Evolutionary conservation across 768 basidiomycete genomes (phyloP).

Genomic region (Clathrus columnatus): DNA sequence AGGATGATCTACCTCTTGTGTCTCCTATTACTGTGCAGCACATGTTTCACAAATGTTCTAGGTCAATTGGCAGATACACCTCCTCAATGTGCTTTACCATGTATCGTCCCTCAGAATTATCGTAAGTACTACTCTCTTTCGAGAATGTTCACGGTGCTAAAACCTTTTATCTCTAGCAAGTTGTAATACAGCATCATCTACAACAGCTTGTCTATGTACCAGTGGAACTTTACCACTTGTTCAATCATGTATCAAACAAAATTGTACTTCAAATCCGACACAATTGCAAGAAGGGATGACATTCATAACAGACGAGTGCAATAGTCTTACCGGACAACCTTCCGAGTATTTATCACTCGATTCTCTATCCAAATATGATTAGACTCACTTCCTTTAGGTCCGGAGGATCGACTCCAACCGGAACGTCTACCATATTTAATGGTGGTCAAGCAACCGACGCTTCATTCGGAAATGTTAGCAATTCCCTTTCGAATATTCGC

Average conservation of each 20-base stretch:
- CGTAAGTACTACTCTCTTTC: background rate
- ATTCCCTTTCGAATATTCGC: background rate
- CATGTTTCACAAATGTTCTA: background rate
- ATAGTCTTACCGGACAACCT: background rate
- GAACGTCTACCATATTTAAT: background rate
- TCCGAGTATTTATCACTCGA: too few relatives aligned
- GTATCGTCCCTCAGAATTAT: background rate
- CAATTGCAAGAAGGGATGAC: background rate
- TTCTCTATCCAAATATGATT: too few relatives aligned
- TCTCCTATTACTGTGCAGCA: background rate
- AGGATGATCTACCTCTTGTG: too few relatives aligned
- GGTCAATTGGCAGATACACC: background rate
- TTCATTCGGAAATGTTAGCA: background rate
- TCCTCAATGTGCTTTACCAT: background rate
- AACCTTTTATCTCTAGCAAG: background rate
- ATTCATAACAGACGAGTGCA: background rate
- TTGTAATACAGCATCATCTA: background rate
- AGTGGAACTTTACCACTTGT: background rate
- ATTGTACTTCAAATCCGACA: background rate
- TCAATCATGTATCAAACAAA: background rate
- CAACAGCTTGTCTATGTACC: background rate
- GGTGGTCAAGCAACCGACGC: background rate
- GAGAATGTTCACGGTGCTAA: too few relatives aligned
- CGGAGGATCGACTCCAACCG: background rate
- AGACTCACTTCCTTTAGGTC: too few relatives aligned